Evolutionary conservation across 2,329 filamentous ascomycete genomes (phyloP), one percentile per base, ranked within the genome.

Genomic region (Neopestalotiopsis sp.): DNA sequence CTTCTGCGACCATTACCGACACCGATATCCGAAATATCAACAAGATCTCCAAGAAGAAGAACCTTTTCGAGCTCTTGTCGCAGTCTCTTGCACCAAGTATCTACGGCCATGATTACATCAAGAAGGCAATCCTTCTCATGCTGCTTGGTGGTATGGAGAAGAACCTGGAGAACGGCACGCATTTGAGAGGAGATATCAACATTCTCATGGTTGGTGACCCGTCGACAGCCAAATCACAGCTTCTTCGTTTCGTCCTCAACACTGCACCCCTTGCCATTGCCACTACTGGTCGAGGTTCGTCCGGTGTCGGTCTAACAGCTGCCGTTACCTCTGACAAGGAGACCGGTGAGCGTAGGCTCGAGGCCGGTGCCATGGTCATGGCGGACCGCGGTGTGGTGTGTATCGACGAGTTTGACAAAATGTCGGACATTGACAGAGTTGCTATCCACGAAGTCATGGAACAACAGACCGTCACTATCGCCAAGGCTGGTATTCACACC

Each of bases 371-470:
- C 72, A 99, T 99, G 96, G 96, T 99, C 70, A 93, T 99, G 77
- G 96, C 91, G 72, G 96, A 99, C 80, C 92, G 96, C 71, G 96
- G 96, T 74, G 95, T 99, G 12, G 96, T 99, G 42, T 99, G 96
- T 84, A 99, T 99, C 73, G 96, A 99, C 79, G 96, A 99, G 78
- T 99, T 99, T 74, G 96, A 99, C 84, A 99, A 99, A 82, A 99
- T 99, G 96, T 98, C 94, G 68, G 96, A 99, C 78, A 92, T 98
- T 69, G 96, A 99, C 81, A 91, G 96, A 78, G 96, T 99, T 4
- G 96, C 96, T 61, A 99, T 99, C 75, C 96, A 99, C 88, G 96
- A 99, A 93, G 96, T 99, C 73, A 99, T 99, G 96, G 96, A 99
- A 83, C 96, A 99, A 83, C 96, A 99, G 82, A 99, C 96, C 0